Conservation (phyloP, 2,329 filamentous ascomycete species). For the Claviceps sp. region DNA sequence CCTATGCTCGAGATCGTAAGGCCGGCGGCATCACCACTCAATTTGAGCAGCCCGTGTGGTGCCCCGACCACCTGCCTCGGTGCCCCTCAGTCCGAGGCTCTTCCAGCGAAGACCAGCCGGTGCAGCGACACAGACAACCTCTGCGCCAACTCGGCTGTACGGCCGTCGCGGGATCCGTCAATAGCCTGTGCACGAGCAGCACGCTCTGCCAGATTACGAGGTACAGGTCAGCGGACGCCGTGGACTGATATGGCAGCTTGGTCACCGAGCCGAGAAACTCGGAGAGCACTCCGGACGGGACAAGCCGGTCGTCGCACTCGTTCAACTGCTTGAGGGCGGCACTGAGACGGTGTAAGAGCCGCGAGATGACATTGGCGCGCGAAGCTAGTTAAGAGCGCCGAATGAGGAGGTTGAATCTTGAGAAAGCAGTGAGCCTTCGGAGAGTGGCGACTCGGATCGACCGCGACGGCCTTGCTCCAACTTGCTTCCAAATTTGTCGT, state of each 20-base stretch:
- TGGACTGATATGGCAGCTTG: conserved; percentile 6
- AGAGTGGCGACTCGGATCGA: conserved; percentile 34
- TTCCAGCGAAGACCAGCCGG: conserved; percentile 71
- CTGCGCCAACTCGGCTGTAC: conserved; percentile 46
- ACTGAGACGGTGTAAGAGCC: conserved; percentile 53
- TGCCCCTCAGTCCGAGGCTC: conserved; percentile 63
- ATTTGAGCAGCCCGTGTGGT: conserved; percentile 69
- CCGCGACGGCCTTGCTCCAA: conserved; percentile 34
- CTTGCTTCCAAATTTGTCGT: too few relatives aligned
- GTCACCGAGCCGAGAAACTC: conserved; percentile 4
- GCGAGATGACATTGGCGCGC: conserved; percentile 57
- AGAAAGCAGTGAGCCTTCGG: conserved; percentile 44
- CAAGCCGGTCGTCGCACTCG: conserved; percentile 26
- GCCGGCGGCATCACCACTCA: conserved; percentile 52
- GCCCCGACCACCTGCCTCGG: conserved; percentile 63
- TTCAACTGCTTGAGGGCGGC: conserved; percentile 63
- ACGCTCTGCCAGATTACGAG: conserved; percentile 35
- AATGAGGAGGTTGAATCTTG: conserved; percentile 36
- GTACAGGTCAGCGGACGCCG: conserved; percentile 21
- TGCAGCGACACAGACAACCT: conserved; percentile 60
- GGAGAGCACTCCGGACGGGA: conserved; percentile 25
- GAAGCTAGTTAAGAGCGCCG: conserved; percentile 52
- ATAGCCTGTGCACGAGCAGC: conserved; percentile 36
- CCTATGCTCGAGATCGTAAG: too few relatives aligned
- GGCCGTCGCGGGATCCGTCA: conserved; percentile 33